These are phyloP conservation scores for Macroventuria anomochaeta DNA, from an alignment of 2,329 filamentous ascomycete genomes.

Conservation along the genomic window DNA sequence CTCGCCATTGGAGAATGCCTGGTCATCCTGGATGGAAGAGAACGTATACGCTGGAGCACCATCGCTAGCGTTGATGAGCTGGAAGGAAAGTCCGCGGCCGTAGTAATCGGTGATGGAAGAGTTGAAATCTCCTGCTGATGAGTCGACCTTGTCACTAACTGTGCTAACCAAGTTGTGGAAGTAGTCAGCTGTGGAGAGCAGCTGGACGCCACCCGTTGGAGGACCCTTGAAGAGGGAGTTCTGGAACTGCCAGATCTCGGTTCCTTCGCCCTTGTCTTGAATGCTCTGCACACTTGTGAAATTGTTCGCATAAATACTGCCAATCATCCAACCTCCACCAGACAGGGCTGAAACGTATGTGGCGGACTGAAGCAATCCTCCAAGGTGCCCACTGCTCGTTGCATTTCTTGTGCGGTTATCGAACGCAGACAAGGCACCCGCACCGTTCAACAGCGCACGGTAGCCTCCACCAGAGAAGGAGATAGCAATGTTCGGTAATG, in stretches of 20 bases:
- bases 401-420: constrained; percentile 73
- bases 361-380: constrained; percentile 78
- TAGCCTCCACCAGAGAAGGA: constrained; percentile 86
- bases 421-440: constrained; percentile 78
- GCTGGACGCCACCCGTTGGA: constrained; percentile 55
- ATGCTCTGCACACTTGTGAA: constrained; percentile 72
- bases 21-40: constrained; percentile 73
- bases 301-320: constrained; percentile 79
- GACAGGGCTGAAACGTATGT: constrained; percentile 84
- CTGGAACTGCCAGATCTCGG: constrained; percentile 67
- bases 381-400: constrained; percentile 70
- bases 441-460: constrained; percentile 83
- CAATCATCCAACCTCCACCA: constrained; percentile 83
- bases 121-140: constrained; percentile 64
- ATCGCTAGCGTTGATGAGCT: constrained; percentile 76
- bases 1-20: constrained; percentile 67
- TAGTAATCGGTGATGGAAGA: constrained; percentile 87
- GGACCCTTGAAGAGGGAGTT: constrained; percentile 69
- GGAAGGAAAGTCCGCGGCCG: constrained; percentile 83
- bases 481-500: constrained; percentile 73
- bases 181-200: constrained; percentile 66
- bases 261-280: constrained; percentile 53
- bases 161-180: constrained; percentile 65
- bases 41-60: constrained; percentile 80
- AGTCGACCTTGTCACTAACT: constrained; percentile 67